Evolutionary conservation across 2,329 filamentous ascomycete species (phyloP).

Genomic region (Fusarium sp.): DNA sequence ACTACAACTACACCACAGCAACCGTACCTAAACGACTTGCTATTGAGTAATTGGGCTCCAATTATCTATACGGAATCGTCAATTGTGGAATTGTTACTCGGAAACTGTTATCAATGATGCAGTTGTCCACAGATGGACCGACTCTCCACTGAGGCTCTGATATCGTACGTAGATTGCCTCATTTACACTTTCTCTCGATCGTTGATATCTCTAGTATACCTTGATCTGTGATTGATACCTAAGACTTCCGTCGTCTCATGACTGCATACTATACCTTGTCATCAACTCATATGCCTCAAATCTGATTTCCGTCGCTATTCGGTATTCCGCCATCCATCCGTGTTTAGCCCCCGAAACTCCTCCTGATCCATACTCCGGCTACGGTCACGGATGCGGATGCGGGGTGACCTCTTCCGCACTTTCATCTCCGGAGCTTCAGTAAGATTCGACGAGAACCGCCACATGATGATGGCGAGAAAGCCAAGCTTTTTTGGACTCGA

Average conservation of each 20-base stretch:
- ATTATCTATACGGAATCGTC: slow-evolving; percentile 3
- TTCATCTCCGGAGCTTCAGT: slow-evolving; percentile 36
- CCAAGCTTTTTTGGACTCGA: neutral
- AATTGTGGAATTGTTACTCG: neutral
- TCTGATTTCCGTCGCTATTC: slow-evolving; percentile 42
- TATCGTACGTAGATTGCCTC: slow-evolving; percentile 20
- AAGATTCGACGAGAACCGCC: neutral
- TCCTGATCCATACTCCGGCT: slow-evolving; percentile 17
- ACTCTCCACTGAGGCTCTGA: slow-evolving; percentile 21
- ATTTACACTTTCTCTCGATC: slow-evolving; percentile 8
- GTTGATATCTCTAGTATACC: neutral
- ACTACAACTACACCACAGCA: slow-evolving; percentile 5
- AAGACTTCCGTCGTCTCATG: slow-evolving; percentile 6
- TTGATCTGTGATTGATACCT: neutral
- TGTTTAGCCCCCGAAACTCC: slow-evolving; percentile 23
- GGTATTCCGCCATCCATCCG: slow-evolving; percentile 38
- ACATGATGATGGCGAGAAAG: slow-evolving; percentile 1
- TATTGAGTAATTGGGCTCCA: neutral
- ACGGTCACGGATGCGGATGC: slow-evolving; percentile 25
- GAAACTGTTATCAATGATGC: neutral
- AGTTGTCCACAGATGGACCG: slow-evolving; percentile 32
- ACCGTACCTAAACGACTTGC: neutral
- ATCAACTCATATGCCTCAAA: neutral
- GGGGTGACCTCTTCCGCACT: slow-evolving; percentile 31
- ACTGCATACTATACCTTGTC: neutral